Percentiles rank a stretch among this genome's conserved stretches.
Evolutionary conservation across 1,284 basidiomycete genomes (phyloP).

Genomic region (Pseudozyma hubeiensis): DNA sequence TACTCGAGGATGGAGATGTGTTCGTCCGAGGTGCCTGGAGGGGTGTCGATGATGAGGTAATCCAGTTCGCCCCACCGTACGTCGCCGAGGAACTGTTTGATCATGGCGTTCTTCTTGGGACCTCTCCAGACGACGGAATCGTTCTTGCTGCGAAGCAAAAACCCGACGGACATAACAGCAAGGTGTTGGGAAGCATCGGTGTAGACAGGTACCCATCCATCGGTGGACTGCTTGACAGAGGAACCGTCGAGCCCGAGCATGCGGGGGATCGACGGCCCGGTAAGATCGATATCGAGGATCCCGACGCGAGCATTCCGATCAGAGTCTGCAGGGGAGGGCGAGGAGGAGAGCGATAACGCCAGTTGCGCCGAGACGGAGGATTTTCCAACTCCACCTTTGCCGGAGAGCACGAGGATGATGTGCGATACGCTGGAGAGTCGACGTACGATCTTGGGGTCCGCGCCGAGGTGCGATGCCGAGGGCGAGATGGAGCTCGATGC

Average conservation of each 20-base stretch:
- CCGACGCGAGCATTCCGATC: conserved; percentile 74
- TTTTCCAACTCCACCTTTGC: conserved; percentile 98
- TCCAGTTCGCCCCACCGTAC: conserved; percentile 97
- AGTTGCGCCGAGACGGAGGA: conserved; percentile 94
- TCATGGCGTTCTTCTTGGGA: conserved; percentile 99
- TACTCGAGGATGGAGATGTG: conserved; percentile 96
- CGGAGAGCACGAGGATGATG: conserved; percentile 91
- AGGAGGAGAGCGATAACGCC: conserved; percentile 76
- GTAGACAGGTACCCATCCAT: conserved; percentile 98
- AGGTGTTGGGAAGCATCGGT: conserved; percentile 72
- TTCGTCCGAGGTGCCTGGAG: conserved; percentile 96
- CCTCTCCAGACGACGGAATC: conserved; percentile 98
- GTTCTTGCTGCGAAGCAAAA: conserved; percentile 86
- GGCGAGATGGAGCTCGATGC: conserved; percentile 20
- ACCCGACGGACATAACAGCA: conserved; percentile 96
- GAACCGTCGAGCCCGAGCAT: conserved; percentile 93
- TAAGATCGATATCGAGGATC: conserved; percentile 94
- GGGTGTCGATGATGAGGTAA: conserved; percentile 96
- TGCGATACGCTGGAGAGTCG: conserved; percentile 76
- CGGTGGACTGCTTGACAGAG: conserved; percentile 80
- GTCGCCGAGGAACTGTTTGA: conserved; percentile 94
- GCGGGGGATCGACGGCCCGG: conserved; percentile 94
- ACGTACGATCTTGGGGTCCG: conserved; percentile 62
- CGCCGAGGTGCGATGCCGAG: conserved; percentile 47
- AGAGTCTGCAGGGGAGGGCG: not conserved